These are phyloP conservation scores for Aspergillus sp. DNA, from an alignment of 2,329 filamentous ascomycete genomes.

Conservation along the genomic window DNA sequence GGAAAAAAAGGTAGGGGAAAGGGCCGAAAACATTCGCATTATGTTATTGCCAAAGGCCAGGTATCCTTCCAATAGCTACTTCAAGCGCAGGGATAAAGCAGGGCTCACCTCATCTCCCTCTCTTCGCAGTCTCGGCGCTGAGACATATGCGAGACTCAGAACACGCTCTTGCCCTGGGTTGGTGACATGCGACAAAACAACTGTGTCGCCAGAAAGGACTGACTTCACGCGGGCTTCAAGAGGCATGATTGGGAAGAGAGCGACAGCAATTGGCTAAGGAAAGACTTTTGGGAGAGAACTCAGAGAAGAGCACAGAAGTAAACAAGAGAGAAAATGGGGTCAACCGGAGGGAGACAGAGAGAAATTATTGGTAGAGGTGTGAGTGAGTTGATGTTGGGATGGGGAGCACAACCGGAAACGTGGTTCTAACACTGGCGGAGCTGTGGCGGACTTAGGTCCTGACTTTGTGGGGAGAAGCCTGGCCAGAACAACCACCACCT, in stretches of 20 bases:
- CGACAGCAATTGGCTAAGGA: constrained; percentile 9
- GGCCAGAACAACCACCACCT: constrained; percentile 1
- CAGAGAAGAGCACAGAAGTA: constrained; percentile 9
- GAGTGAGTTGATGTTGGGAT: constrained; percentile 12
- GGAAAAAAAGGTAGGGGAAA: neutral
- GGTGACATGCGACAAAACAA: constrained; percentile 77
- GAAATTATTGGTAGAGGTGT: constrained; percentile 9
- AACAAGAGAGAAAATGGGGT: neutral
- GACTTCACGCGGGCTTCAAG: constrained; percentile 78
- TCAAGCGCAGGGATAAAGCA: neutral
- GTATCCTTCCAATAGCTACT: neutral
- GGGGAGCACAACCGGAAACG: constrained; percentile 28
- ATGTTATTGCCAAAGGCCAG: neutral
- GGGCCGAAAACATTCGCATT: neutral
- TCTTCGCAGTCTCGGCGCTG: constrained; percentile 79
- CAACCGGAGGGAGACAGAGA: constrained; percentile 4
- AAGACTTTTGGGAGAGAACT: constrained; percentile 9
- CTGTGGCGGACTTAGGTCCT: constrained; percentile 29
- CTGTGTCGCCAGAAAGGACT: constrained; percentile 88
- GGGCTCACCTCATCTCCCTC: constrained; percentile 76
- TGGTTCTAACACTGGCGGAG: constrained; percentile 26
- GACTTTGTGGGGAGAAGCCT: constrained; percentile 24
- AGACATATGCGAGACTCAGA: constrained; percentile 89
- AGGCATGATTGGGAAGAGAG: constrained; percentile 32
- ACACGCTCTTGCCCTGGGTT: constrained; percentile 81